A percentile compares a stretch with the other conserved stretches of the same genome.
Evolutionary conservation across 345 rosid species (phyloP).

Genomic region (Murraya paniculata): DNA sequence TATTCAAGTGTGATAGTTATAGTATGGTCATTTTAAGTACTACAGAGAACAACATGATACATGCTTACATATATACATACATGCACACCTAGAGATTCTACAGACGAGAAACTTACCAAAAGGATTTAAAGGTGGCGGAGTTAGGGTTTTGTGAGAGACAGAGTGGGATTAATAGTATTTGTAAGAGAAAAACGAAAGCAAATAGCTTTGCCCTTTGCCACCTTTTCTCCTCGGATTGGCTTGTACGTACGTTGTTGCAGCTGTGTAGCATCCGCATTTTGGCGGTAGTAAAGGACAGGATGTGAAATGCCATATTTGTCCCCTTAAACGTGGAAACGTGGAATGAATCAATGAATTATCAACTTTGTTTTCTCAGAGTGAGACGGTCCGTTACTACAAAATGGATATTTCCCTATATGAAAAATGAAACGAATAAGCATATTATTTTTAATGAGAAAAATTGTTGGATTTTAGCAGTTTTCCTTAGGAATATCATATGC

Average conservation of each 20-base stretch:
- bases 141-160: background rate
- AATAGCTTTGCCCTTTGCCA: slow-evolving; percentile 7
- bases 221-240: background rate
- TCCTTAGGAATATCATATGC: too few relatives aligned
- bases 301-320: background rate
- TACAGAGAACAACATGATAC: too few relatives aligned
- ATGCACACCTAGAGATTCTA: background rate
- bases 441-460: too few relatives aligned
- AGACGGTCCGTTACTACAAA: too few relatives aligned
- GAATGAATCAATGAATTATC: too few relatives aligned
- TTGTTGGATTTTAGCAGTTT: too few relatives aligned
- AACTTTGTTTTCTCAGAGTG: too few relatives aligned
- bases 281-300: background rate
- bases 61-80: background rate
- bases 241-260: background rate
- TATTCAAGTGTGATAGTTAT: background rate
- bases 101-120: background rate
- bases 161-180: too few relatives aligned
- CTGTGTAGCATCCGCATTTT: background rate
- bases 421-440: too few relatives aligned
- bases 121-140: background rate
- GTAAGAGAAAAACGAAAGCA: background rate
- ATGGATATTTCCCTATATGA: too few relatives aligned
- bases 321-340: background rate
- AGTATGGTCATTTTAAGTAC: too few relatives aligned